Percentiles rank a stretch among this genome's conserved stretches.
Conservation (phyloP, 1,284 basidiomycete genomes). For the Apiotrichum veenhuisii region DNA sequence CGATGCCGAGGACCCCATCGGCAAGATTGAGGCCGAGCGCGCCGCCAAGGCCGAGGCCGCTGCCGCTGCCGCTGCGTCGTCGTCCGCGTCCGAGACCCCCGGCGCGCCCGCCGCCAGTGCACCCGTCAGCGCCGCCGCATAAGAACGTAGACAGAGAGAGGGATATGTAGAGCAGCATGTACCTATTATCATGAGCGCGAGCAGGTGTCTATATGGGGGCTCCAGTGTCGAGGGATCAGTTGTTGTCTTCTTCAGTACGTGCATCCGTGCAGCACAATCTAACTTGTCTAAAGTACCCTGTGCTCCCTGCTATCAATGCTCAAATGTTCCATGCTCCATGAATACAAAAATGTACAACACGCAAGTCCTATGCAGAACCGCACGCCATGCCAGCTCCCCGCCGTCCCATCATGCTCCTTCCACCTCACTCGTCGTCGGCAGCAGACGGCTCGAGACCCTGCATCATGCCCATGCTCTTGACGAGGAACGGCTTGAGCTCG, state of each 20-base stretch:
- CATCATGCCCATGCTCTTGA: constrained; percentile 72
- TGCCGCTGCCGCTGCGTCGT: constrained; percentile 3
- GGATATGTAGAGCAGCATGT: constrained; percentile 19
- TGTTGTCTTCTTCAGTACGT: too few relatives aligned
- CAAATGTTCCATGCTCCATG: too few relatives aligned
- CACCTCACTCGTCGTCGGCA: constrained; percentile 8
- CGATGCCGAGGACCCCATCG: constrained; percentile 33
- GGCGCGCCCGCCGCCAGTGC: constrained; percentile 1
- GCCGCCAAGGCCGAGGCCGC: constrained; percentile 23
- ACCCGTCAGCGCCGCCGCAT: constrained; percentile 11
- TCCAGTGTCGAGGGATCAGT: too few relatives aligned
- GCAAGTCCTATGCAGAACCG: not conserved
- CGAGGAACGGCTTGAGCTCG: constrained; percentile 84
- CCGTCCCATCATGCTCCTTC: not conserved
- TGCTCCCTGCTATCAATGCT: too few relatives aligned
- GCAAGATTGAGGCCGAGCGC: constrained; percentile 25
- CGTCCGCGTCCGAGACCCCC: not conserved
- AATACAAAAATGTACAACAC: constrained; percentile 9
- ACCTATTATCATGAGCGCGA: constrained; percentile 14
- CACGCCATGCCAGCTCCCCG: not conserved
- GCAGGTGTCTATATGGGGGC: not conserved
- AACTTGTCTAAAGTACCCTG: too few relatives aligned
- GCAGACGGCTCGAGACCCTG: constrained; percentile 32
- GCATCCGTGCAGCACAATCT: too few relatives aligned
- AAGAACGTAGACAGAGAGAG: constrained; percentile 8